Evolutionary conservation across 306 rosid species (phyloP).

Genomic region (Cicer arietinum): DNA sequence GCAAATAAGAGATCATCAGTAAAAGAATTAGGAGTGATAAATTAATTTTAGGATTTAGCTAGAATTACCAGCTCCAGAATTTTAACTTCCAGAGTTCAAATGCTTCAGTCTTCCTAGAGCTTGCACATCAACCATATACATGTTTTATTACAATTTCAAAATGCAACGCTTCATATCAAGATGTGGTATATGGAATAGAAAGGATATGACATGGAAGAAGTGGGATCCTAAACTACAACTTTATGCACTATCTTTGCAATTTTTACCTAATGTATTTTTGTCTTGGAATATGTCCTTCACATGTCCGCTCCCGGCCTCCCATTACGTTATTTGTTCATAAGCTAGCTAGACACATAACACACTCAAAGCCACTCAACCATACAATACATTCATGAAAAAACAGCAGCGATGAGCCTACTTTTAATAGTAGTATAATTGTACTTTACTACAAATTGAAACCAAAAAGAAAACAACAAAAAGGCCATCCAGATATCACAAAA

Average conservation of each 20-base stretch:
- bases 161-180: constrained; percentile 18
- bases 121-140: constrained; percentile 19
- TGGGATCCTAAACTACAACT: constrained; percentile 32
- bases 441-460: constrained; percentile 14
- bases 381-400: constrained; percentile 1
- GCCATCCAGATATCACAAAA: constrained; percentile 12
- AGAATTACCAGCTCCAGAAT: constrained; percentile 24
- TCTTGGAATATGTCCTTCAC: constrained; percentile 15
- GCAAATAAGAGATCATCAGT: constrained; percentile 1
- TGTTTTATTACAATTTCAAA: constrained; percentile 28
- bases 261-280: constrained; percentile 14
- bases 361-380: constrained; percentile 28
- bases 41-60: neutral
- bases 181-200: constrained; percentile 14
- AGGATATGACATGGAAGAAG: constrained; percentile 5
- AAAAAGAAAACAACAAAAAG: constrained; percentile 16
- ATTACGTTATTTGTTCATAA: neutral
- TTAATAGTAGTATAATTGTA: constrained; percentile 1
- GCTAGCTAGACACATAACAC: constrained; percentile 2
- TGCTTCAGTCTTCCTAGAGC: constrained; percentile 26
- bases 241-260: constrained; percentile 5
- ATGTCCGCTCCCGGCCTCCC: neutral
- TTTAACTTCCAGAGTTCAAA: constrained; percentile 18
- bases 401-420: neutral
- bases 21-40: neutral